Percentiles rank a stretch among this genome's conserved stretches.
Evolutionary conservation across 768 basidiomycete genomes (phyloP).

Genomic region (Tricholoma terreum): DNA sequence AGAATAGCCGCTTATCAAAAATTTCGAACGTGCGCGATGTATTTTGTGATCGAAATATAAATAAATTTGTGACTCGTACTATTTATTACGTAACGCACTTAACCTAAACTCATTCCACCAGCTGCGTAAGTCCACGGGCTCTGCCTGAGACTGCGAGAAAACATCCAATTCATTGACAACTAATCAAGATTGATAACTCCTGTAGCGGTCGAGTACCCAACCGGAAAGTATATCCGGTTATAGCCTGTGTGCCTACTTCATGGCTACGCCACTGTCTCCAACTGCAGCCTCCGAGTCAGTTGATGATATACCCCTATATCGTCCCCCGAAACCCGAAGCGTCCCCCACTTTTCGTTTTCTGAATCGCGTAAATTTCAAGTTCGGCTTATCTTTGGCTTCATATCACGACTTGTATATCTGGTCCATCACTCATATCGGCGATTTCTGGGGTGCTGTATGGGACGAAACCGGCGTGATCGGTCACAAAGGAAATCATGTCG

Average conservation of each 20-base stretch:
- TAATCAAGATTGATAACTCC: too few species aligned
- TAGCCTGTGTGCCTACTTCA: not conserved
- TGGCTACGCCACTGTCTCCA: constrained; percentile 3
- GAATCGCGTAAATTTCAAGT: constrained; percentile 45
- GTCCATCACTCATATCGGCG: constrained; percentile 57
- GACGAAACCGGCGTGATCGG: constrained; percentile 62
- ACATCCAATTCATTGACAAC: not conserved
- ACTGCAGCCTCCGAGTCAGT: too few species aligned
- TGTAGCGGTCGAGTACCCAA: not conserved
- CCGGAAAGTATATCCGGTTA: too few species aligned
- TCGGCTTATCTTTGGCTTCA: constrained; percentile 41
- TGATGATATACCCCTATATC: constrained; percentile 40
- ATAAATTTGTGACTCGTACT: too few species aligned
- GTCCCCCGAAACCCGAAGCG: constrained; percentile 37
- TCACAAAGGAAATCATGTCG: constrained; percentile 55
- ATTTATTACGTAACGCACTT: not conserved
- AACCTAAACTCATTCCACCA: too few species aligned
- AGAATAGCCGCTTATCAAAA: not conserved
- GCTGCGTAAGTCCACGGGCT: not conserved
- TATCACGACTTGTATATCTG: constrained; percentile 68
- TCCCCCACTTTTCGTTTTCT: constrained; percentile 52
- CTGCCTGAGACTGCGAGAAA: too few species aligned
- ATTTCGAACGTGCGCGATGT: constrained; percentile 1
- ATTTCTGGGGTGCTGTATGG: constrained; percentile 77
- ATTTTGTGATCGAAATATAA: not conserved